Percentiles rank a stretch among this genome's conserved stretches.
Evolutionary conservation across 768 basidiomycete species (phyloP).

Genomic region (Megacollybia marginata): DNA sequence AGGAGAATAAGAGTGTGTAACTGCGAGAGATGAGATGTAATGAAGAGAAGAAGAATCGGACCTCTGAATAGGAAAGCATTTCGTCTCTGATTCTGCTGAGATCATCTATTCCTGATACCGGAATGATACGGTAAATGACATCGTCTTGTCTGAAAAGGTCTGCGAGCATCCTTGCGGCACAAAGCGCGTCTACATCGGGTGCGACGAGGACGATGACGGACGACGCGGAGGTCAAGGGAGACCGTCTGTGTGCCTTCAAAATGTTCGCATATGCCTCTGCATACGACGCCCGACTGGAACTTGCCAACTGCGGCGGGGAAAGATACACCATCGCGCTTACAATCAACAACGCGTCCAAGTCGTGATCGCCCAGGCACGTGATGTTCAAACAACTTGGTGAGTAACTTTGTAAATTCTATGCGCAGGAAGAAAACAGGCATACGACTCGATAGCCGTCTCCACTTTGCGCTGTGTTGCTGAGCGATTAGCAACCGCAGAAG

Average conservation of each 20-base stretch:
- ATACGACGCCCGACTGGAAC: conserved; percentile 55
- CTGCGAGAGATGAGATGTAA: conserved; percentile 26
- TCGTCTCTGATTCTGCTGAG: conserved; percentile 61
- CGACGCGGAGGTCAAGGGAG: conserved; percentile 70
- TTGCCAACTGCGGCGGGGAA: conserved; percentile 62
- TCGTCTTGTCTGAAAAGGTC: conserved; percentile 91
- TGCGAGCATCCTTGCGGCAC: conserved; percentile 85
- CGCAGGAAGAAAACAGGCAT: too few relatives aligned
- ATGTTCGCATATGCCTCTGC: conserved; percentile 67
- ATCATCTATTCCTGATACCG: conserved; percentile 80
- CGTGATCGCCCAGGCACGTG: too few relatives aligned
- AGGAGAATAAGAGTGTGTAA: conserved; percentile 86
- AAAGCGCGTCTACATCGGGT: conserved; percentile 88
- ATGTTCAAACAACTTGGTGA: too few relatives aligned
- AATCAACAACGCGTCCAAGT: too few relatives aligned
- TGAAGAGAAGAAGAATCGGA: conserved; percentile 20
- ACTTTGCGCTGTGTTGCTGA: too few relatives aligned
- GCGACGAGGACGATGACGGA: conserved; percentile 83
- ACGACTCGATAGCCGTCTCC: too few relatives aligned
- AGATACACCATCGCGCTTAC: conserved; percentile 50
- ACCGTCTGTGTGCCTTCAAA: conserved; percentile 62
- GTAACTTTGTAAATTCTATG: too few relatives aligned
- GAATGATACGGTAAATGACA: conserved; percentile 83
- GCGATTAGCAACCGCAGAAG: too few relatives aligned
- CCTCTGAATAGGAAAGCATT: conserved; percentile 60